phyloP scores from a whole-genome alignment of 352 stramenopile species.

The Globisporangium carolinianum region DNA sequence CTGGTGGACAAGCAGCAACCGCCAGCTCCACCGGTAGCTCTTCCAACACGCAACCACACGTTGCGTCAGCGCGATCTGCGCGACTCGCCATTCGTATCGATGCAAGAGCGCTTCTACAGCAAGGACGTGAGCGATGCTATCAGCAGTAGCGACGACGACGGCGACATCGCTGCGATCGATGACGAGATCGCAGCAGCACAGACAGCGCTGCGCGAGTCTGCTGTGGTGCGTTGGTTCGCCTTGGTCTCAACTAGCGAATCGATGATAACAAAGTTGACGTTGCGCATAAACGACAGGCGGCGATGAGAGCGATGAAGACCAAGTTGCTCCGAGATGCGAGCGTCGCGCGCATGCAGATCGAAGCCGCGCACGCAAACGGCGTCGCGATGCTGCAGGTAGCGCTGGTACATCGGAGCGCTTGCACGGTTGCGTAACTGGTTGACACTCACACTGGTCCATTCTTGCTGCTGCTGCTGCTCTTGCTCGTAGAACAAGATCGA shows the following conservation, averaged over 20 bases:
- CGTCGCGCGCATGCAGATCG: constrained; percentile 40
- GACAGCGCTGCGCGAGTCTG: constrained; percentile 21
- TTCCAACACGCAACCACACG: background rate
- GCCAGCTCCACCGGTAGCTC: background rate
- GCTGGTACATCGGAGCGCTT: too few species aligned
- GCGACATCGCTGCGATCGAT: constrained; percentile 23
- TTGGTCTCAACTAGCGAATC: too few species aligned
- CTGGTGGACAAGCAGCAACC: background rate
- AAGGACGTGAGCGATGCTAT: background rate
- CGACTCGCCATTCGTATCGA: background rate
- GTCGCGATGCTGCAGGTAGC: constrained; percentile 35
- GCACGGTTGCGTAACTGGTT: too few species aligned
- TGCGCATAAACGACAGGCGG: constrained; percentile 9
- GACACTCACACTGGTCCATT: background rate
- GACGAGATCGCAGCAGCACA: constrained; percentile 26
- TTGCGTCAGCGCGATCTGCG: background rate
- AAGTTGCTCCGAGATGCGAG: constrained; percentile 17
- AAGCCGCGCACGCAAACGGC: constrained; percentile 35
- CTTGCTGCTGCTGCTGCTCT: too few species aligned
- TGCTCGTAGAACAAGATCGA: constrained; percentile 27
- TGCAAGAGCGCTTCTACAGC: background rate
- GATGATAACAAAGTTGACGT: too few species aligned
- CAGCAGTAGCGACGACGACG: background rate
- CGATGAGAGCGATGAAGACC: constrained; percentile 18
- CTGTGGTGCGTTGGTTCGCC: constrained; percentile 13